Conservation (phyloP, 331 rosid species). For the Rosa hybrid region DNA sequence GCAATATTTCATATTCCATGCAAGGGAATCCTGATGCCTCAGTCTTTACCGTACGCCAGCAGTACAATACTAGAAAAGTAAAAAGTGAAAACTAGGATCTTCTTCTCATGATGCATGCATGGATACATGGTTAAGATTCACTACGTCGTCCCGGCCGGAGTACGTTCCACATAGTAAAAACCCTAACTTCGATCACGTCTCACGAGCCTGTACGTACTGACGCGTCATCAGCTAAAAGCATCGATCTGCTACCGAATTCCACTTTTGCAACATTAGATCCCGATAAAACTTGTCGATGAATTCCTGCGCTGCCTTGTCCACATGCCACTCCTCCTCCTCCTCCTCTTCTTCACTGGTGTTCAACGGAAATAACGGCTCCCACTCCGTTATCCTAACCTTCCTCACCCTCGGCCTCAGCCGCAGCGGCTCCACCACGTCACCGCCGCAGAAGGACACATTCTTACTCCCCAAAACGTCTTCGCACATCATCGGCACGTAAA, state of each 20-base stretch:
- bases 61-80: background rate
- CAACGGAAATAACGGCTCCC: slow-evolving; percentile 22
- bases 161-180: background rate
- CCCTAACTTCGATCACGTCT: background rate
- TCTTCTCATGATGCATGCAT: slow-evolving; percentile 10
- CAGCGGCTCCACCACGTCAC: slow-evolving; percentile 22
- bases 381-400: slow-evolving; percentile 34
- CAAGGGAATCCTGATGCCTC: slow-evolving; percentile 3
- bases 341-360: slow-evolving; percentile 9
- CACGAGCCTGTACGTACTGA: too few species aligned
- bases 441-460: background rate
- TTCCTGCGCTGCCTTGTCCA: slow-evolving; percentile 73
- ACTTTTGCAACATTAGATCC: slow-evolving; percentile 71
- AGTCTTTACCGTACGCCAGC: background rate
- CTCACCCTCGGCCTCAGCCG: slow-evolving; percentile 5
- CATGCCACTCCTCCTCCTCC: slow-evolving; percentile 40
- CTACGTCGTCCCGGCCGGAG: background rate
- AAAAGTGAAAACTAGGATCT: background rate
- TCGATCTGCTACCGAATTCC: slow-evolving; percentile 29
- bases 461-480: background rate
- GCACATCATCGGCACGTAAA: slow-evolving; percentile 25
- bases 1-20: background rate
- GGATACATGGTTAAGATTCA: background rate
- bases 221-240: background rate
- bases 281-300: slow-evolving; percentile 65